Evolutionary conservation across 2,329 filamentous ascomycete genomes (phyloP).

Genomic region (Neonectria sp.): DNA sequence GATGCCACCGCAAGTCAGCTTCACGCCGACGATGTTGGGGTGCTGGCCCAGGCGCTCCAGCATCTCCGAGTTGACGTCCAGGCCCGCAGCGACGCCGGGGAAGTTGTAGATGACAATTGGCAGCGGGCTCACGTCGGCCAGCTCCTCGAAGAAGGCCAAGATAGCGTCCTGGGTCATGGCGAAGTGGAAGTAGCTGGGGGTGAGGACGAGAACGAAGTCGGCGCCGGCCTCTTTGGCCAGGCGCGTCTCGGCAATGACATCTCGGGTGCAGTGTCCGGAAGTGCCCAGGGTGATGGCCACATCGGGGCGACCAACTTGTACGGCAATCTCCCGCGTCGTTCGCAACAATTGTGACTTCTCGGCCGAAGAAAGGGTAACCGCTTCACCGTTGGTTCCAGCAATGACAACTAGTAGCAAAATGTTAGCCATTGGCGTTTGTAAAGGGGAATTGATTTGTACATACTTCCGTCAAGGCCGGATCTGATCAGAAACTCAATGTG

Average conservation of each 20-base stretch:
- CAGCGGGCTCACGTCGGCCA: conserved; percentile 70
- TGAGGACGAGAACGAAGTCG: conserved; percentile 77
- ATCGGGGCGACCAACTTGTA: conserved; percentile 67
- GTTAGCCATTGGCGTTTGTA: conserved; percentile 28
- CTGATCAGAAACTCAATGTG: conserved; percentile 69
- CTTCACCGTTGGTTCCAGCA: conserved; percentile 82
- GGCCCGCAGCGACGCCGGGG: conserved; percentile 75
- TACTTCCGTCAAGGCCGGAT: conserved; percentile 67
- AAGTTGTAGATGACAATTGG: conserved; percentile 83
- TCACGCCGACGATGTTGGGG: conserved; percentile 78
- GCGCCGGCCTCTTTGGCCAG: conserved; percentile 75
- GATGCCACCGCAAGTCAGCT: conserved; percentile 82
- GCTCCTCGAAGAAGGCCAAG: conserved; percentile 73
- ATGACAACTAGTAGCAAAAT: conserved; percentile 65
- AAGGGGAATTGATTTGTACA: not conserved
- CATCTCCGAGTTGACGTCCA: conserved; percentile 78
- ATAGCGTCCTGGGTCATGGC: conserved; percentile 73
- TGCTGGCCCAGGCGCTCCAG: conserved; percentile 71
- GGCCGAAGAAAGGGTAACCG: conserved; percentile 75
- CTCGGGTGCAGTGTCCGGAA: conserved; percentile 75
- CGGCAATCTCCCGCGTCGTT: conserved; percentile 73
- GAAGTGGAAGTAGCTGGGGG: conserved; percentile 80
- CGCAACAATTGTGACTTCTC: conserved; percentile 75
- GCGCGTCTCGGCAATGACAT: conserved; percentile 75
- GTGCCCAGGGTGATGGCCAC: conserved; percentile 78